Percentiles rank a stretch among this genome's conserved stretches.
phyloP scores from a whole-genome alignment of 345 rosid species.

The Reutealis trisperma region DNA sequence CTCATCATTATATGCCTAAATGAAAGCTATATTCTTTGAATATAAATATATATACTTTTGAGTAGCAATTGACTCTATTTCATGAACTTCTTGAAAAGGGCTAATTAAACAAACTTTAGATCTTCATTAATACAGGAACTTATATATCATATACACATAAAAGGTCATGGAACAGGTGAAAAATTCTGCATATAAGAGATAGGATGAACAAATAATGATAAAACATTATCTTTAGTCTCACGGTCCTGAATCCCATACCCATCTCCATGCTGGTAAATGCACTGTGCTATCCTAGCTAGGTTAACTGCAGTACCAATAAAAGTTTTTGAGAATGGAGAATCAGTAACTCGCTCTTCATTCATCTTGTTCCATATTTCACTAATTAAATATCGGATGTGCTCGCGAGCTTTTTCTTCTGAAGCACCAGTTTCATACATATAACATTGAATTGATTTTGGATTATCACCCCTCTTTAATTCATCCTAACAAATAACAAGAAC shows the following conservation, averaged over 20 bases:
- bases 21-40: too few species aligned
- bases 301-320: conserved; percentile 4
- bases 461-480: conserved; percentile 35
- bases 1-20: too few species aligned
- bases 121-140: too few species aligned
- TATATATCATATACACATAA: too few species aligned
- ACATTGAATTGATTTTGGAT: conserved; percentile 28
- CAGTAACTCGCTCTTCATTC: conserved; percentile 3
- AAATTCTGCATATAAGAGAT: background rate
- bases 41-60: too few species aligned
- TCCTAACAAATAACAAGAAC: conserved; percentile 7
- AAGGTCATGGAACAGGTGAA: too few species aligned
- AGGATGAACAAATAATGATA: conserved; percentile 7
- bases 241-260: conserved; percentile 11
- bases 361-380: conserved; percentile 36
- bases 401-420: conserved; percentile 31
- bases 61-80: too few species aligned
- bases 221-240: background rate
- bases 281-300: conserved; percentile 8
- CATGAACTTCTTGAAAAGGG: too few species aligned
- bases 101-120: too few species aligned
- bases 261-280: conserved; percentile 14
- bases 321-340: background rate
- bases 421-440: conserved; percentile 39
- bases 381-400: conserved; percentile 26